Conservation (phyloP, 495 filamentous ascomycete species). For the Lineolata rhizophorae region DNA sequence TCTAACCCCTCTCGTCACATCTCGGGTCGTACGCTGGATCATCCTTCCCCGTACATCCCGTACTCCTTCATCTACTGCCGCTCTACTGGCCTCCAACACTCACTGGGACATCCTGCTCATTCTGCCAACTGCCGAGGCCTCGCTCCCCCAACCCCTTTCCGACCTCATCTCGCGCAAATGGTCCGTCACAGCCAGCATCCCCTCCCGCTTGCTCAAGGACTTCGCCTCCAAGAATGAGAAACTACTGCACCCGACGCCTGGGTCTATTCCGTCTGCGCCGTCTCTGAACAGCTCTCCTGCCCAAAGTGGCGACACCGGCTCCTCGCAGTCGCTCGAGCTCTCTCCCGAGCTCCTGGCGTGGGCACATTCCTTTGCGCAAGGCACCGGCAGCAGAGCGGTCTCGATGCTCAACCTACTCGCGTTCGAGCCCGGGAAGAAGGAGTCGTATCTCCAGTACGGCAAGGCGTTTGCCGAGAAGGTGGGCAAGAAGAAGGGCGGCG, state of each 20-base stretch:
- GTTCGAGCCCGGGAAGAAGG: conserved; percentile 29
- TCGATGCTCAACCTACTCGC: conserved; percentile 50
- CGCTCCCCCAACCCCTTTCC: conserved; percentile 19
- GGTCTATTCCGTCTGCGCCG: conserved; percentile 16
- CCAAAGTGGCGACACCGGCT: too few species aligned
- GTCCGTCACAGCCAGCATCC: conserved; percentile 30
- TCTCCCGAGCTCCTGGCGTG: conserved; percentile 27
- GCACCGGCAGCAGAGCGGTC: conserved; percentile 25
- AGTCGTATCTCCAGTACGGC: conserved; percentile 35
- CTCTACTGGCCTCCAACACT: conserved; percentile 22
- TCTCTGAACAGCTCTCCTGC: too few species aligned
- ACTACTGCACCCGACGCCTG: conserved; percentile 24
- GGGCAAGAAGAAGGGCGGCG: conserved; percentile 30
- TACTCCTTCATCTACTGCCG: conserved; percentile 19
- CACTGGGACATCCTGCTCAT: conserved; percentile 38
- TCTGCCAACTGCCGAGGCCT: conserved; percentile 15
- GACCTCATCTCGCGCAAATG: conserved; percentile 19
- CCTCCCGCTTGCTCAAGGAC: conserved; percentile 24
- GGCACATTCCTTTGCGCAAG: conserved; percentile 5
- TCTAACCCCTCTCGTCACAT: conserved; percentile 24
- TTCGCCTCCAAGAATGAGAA: conserved; percentile 25
- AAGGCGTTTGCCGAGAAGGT: conserved; percentile 29
- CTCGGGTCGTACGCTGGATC: conserved; percentile 30
- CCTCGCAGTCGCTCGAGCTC: conserved; percentile 32
- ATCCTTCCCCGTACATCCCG: conserved; percentile 29